Base-by-base conservation (phyloP, 768 basidiomycete species). In the Mycena haematopus region DNA sequence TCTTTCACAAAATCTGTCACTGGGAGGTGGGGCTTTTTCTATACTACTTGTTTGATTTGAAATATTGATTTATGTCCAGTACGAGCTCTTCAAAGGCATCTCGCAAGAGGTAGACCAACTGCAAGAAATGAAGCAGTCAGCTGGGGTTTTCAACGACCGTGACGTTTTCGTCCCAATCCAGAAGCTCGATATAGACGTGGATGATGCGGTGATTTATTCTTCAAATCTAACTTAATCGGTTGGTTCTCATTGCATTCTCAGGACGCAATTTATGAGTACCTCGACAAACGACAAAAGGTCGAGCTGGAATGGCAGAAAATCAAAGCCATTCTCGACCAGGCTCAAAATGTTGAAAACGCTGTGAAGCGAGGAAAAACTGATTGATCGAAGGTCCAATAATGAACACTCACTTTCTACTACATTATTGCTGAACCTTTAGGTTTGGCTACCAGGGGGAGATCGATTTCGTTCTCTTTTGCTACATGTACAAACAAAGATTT, bases 231-330 rank as follows among this genome's bases (percentile, higher is more conserved):
- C 6, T 27, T 38, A 13, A 10, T 46, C n/a, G 21, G 22, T 17
- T 19, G n/a, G 15, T 52, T 21, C 40, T 52, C 19, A 52, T n/a
- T 9, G 1, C 10, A 11, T 22, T 2, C 15, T 1, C 24, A 65
- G 64, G 91, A 94, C 69, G 85, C 76, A n/a, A 79, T 93, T 38
- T 88, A 89, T 77, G 89, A 91, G 24, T 93, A 91, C 91, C 80
- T 95, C 11, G 92, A 92, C 62, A 75, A 86, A 63, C 81, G 91
- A 36, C 81, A 82, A 19, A 72, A 91, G 45, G 87, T 93, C 60
- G 83, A 88, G 19, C 76, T 76, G 60, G 86, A 90, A 68, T 93
- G 90, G 90, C 80, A 82, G 58, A 87, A 80, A 67, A 72, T 93
- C 53, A 87, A 90, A 38, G 65, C 14, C 1, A 24, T 61, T 21